Conservation (phyloP, 2,329 filamentous ascomycete species). For the Pezicula neosporulosa region DNA sequence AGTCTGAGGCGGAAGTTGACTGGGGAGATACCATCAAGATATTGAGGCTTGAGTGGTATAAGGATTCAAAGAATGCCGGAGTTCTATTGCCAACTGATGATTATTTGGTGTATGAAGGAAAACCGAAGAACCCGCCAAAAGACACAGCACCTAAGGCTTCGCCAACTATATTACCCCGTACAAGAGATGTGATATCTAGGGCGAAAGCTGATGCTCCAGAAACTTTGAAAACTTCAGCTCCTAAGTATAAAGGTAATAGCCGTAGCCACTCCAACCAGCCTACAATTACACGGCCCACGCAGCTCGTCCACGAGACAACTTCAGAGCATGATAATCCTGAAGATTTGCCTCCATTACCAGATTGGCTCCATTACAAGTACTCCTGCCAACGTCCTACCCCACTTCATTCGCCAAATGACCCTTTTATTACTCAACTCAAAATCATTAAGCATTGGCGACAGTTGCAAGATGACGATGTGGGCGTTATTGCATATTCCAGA, state of each 20-base stretch:
- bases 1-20: background rate
- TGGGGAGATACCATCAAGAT: slow-evolving; percentile 41
- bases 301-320: slow-evolving; percentile 66
- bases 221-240: slow-evolving; percentile 18
- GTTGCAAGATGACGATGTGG: slow-evolving; percentile 72
- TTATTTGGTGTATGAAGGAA: slow-evolving; percentile 54
- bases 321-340: slow-evolving; percentile 67
- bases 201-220: slow-evolving; percentile 18
- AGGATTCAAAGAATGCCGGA: slow-evolving; percentile 44
- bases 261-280: slow-evolving; percentile 7
- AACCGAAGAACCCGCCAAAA: slow-evolving; percentile 3
- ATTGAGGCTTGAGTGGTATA: slow-evolving; percentile 57
- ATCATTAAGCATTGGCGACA: slow-evolving; percentile 70
- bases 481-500: slow-evolving; percentile 81
- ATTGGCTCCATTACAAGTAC: slow-evolving; percentile 63
- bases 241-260: slow-evolving; percentile 11
- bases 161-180: slow-evolving; percentile 7
- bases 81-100: slow-evolving; percentile 42
- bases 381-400: slow-evolving; percentile 79
- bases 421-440: slow-evolving; percentile 71
- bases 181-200: slow-evolving; percentile 24
- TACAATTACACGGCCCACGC: slow-evolving; percentile 31
- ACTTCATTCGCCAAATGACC: slow-evolving; percentile 64
- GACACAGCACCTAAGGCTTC: slow-evolving; percentile 19
- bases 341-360: slow-evolving; percentile 61